phyloP scores from a whole-genome alignment of 164 flowering plant genomes.

The Stephania cephalantha region DNA sequence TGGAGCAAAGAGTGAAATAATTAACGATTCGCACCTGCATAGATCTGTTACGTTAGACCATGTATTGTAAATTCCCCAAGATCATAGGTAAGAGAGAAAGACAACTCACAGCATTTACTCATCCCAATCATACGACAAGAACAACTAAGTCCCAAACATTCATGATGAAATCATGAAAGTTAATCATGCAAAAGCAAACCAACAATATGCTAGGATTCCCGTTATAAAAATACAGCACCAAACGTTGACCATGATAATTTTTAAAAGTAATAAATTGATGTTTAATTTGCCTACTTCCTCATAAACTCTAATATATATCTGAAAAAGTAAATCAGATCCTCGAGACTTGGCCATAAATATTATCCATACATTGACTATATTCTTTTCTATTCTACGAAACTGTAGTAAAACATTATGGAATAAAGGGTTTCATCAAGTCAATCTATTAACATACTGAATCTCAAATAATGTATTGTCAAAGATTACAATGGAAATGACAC shows the following conservation, averaged over 20 bases:
- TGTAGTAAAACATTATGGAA: not conserved
- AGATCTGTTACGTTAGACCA: constrained; percentile 4
- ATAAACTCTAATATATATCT: not conserved
- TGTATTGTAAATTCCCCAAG: not conserved
- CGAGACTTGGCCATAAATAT: not conserved
- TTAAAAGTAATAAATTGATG: too few relatives aligned
- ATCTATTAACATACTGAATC: not conserved
- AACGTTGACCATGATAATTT: not conserved
- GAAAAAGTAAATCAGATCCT: not conserved
- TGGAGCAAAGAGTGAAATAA: constrained; percentile 77
- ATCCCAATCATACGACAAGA: not conserved
- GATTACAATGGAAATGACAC: not conserved
- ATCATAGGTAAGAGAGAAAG: not conserved
- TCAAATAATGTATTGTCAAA: not conserved
- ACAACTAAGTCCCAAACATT: too few relatives aligned
- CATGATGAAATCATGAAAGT: not conserved
- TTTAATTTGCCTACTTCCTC: not conserved
- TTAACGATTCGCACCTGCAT: constrained; percentile 86
- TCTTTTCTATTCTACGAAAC: not conserved
- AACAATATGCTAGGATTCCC: not conserved
- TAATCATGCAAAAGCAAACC: not conserved
- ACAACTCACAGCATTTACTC: not conserved
- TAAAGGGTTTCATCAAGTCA: too few relatives aligned
- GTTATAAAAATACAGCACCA: not conserved
- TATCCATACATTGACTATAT: not conserved